Percentiles rank a stretch among this genome's conserved stretches.
phyloP scores from a whole-genome alignment of 108 stramenopile species.

The Pseudonitzschia pungens region DNA sequence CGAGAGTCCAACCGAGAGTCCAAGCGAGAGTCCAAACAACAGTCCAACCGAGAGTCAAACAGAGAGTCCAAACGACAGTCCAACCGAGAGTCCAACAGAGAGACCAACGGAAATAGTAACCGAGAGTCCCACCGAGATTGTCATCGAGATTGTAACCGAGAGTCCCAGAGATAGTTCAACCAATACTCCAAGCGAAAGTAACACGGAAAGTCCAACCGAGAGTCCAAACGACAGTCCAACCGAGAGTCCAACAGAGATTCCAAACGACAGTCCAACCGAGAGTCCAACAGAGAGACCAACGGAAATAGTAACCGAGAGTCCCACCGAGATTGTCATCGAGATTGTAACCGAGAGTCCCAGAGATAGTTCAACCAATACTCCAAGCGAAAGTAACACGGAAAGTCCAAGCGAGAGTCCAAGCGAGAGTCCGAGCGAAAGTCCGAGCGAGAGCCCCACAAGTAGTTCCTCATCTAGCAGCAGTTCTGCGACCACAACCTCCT shows the following conservation, averaged over 20 bases:
- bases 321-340: not conserved
- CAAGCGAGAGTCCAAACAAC: not conserved
- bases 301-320: not conserved
- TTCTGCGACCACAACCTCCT: not conserved
- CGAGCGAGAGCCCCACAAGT: not conserved
- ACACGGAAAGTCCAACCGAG: not conserved
- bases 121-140: not conserved
- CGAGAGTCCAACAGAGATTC: not conserved
- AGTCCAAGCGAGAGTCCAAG: not conserved
- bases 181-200: not conserved
- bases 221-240: not conserved
- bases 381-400: not conserved
- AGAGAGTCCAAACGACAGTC: not conserved
- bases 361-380: too few relatives aligned
- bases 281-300: not conserved
- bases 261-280: too few relatives aligned
- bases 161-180: too few relatives aligned
- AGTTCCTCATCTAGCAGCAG: not conserved
- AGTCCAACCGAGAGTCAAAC: not conserved
- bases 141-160: too few relatives aligned
- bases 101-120: not conserved
- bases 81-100: not conserved
- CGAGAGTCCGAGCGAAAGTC: not conserved
- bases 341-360: slow-evolving; percentile 8
- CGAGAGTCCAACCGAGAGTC: not conserved